Evolutionary conservation across 805 yeast genomes (phyloP).

Genomic region (Nakazawaea populi): DNA sequence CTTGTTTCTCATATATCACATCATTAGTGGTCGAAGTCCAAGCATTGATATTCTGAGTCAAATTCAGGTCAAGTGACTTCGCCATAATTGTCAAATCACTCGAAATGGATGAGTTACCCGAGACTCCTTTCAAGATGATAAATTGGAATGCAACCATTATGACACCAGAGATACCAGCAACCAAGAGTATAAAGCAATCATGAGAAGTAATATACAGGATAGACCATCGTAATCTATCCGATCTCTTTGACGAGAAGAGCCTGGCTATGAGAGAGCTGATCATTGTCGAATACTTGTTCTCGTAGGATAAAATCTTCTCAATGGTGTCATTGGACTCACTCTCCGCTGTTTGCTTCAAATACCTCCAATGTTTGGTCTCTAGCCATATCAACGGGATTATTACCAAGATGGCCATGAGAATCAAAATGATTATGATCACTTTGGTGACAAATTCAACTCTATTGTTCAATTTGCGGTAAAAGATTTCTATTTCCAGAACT

Average conservation of each 20-base stretch:
- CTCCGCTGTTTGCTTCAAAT: conserved; percentile 29
- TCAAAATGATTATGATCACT: conserved; percentile 18
- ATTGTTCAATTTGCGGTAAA: conserved; percentile 7
- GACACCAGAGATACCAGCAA: conserved; percentile 54
- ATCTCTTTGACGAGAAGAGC: conserved; percentile 1
- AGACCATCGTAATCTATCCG: conserved; percentile 32
- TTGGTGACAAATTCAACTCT: not conserved
- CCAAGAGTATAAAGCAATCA: conserved; percentile 42
- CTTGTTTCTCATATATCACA: conserved; percentile 43
- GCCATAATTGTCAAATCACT: not conserved
- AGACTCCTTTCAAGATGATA: conserved; percentile 28
- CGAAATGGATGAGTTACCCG: not conserved
- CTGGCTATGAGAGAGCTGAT: conserved; percentile 15
- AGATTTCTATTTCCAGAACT: not conserved
- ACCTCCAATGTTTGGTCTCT: conserved; percentile 45
- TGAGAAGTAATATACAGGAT: conserved; percentile 46
- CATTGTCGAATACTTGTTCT: conserved; percentile 17
- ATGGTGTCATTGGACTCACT: conserved; percentile 9
- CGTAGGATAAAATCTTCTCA: conserved; percentile 21
- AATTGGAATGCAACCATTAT: conserved; percentile 49
- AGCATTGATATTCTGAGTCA: conserved; percentile 27
- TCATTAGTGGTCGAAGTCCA: conserved; percentile 58
- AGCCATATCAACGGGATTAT: conserved; percentile 37
- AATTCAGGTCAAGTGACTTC: conserved; percentile 1
- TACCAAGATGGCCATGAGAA: conserved; percentile 33